Evolutionary conservation across 495 filamentous ascomycete genomes (phyloP).

Genomic region (Achaetomiella virescens): DNA sequence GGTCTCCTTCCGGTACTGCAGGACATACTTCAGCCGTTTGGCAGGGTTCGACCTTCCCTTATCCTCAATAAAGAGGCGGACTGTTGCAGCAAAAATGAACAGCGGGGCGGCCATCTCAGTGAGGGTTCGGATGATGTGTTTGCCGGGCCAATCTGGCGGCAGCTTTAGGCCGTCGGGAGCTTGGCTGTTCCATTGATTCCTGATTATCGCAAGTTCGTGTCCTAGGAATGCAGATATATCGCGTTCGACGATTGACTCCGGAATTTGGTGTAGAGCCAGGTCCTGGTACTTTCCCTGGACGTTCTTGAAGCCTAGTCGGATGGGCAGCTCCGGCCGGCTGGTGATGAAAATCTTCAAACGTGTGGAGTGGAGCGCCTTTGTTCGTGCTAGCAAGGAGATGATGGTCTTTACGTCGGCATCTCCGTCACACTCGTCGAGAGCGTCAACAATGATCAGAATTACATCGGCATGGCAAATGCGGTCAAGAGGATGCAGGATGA

Average conservation of each 20-base stretch:
- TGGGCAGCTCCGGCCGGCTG: conserved; percentile 43
- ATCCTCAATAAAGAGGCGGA: conserved; percentile 36
- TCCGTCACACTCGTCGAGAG: conserved; percentile 47
- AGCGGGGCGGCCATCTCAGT: conserved; percentile 35
- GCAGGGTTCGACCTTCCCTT: no score
- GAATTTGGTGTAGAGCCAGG: conserved; percentile 30
- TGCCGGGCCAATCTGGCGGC: conserved; percentile 36
- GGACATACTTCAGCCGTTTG: no score
- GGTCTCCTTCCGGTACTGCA: conserved; percentile 21
- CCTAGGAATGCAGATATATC: conserved; percentile 34
- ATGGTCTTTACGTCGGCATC: conserved; percentile 36
- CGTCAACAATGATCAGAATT: conserved; percentile 45
- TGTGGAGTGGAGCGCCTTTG: conserved; percentile 6
- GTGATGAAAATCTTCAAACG: conserved; percentile 24
- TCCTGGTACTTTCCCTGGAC: conserved; percentile 25
- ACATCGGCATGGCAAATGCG: neutral
- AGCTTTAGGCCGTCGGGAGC: conserved; percentile 6
- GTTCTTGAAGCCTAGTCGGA: conserved; percentile 29
- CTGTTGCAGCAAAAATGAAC: conserved; percentile 42
- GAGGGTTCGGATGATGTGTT: conserved; percentile 25
- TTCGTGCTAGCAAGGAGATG: conserved; percentile 30
- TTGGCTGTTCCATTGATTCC: conserved; percentile 20
- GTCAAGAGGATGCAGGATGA: conserved; percentile 39
- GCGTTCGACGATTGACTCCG: conserved; percentile 23
- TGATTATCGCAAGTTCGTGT: conserved; percentile 17